Evolutionary conservation across 495 filamentous ascomycete species (phyloP), one percentile per base, ranked within the genome.

Genomic region (Annulohypoxylon moriforme): DNA sequence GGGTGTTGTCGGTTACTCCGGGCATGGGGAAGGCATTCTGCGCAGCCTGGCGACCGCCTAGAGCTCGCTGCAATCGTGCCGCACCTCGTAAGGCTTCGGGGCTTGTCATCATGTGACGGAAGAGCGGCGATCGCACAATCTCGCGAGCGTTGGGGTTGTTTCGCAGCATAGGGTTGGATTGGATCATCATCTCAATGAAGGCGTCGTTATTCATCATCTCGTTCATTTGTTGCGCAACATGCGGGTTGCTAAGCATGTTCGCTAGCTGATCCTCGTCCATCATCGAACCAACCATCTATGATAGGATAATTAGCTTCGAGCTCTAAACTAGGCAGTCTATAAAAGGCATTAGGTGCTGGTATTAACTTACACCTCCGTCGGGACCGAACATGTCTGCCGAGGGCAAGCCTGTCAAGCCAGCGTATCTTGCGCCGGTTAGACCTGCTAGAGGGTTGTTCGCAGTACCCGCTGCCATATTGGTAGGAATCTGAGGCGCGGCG

Each of bases 61-160:
- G 88, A 31, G 85, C 83, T 64, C 91, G 85, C 69, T 92, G 90
- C 87, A 98, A 90, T 61, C 92, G 89, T 44, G 92, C 85, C 68
- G 94, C 92, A 71, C 91, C 88, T 42, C 95, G 86, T 22, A 98
- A 83, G 24, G 91, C 88, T 14, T 92, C 89, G 25, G 96, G 96
- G 74, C 96, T 93, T n/a, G 94, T 95, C 87, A 99, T 90, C 93
- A 98, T 97, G 18, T 92, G 87, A 66, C 96, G 88, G 76, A 98
- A 94, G 59, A 92, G 86, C 0, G 94, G 93, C 24, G 92, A 94
- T 64, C 92, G 88, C 74, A 99, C 85, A 80, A 97, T 89, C 74
- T 95, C 86, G 59, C 93, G 91, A 18, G 90, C 92, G 61, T 91
- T 89, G 20, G 94, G 94, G 82, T 93, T 93, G 64, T 90, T 88